Conservation (phyloP, 108 stramenopile genomes). For the Nitzschia sp. region DNA sequence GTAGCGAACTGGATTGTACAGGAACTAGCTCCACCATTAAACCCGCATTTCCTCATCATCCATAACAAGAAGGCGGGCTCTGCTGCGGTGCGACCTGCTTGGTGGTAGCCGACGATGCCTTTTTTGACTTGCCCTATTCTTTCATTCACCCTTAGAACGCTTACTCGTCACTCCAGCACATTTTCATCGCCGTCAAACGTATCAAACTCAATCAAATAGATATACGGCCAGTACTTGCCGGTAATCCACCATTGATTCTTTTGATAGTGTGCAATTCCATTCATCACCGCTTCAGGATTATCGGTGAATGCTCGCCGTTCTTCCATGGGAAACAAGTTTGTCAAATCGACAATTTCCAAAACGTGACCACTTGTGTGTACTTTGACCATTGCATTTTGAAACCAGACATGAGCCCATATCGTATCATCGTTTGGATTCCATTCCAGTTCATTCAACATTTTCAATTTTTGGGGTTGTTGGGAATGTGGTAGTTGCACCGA, state of each 20-base stretch:
- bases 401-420: constrained; percentile 79
- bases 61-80: too few species aligned
- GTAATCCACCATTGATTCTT: constrained; percentile 66
- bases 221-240: constrained; percentile 73
- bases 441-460: constrained; percentile 76
- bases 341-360: constrained; percentile 56
- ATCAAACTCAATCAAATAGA: constrained; percentile 63
- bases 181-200: not conserved
- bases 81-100: too few species aligned
- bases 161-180: not conserved
- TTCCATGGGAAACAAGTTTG: constrained; percentile 38
- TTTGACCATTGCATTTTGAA: constrained; percentile 61
- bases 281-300: constrained; percentile 40
- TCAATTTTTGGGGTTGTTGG: constrained; percentile 10
- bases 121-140: too few species aligned
- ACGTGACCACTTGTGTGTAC: constrained; percentile 71
- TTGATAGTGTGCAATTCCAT: constrained; percentile 71
- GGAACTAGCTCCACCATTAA: too few species aligned
- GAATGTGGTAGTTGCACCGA: not conserved
- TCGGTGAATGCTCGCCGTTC: too few species aligned
- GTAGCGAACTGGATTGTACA: too few species aligned
- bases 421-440: constrained; percentile 45
- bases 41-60: too few species aligned
- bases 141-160: too few species aligned
- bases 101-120: too few species aligned